These are phyloP conservation scores for Solanum chiquidenum DNA, from an alignment of 257 asterid species.

Conservation along the genomic window DNA sequence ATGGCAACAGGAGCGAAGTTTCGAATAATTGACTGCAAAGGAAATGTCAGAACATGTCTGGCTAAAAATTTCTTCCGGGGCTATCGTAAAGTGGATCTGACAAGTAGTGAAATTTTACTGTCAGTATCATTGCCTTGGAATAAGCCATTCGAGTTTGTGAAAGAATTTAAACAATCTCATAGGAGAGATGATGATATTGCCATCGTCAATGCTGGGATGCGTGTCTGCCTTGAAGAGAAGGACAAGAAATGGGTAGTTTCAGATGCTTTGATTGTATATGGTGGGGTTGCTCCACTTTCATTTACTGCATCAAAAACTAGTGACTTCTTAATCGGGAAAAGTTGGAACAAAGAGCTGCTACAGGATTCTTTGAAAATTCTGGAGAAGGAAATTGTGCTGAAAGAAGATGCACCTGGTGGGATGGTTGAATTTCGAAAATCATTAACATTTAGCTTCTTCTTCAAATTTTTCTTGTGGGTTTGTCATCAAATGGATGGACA, in stretches of 20 bases:
- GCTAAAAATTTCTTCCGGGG: constrained; percentile 74
- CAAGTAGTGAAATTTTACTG: constrained; percentile 58
- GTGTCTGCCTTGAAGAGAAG: constrained; percentile 50
- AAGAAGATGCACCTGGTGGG: constrained; percentile 92
- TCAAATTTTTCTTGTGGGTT: constrained; percentile 88
- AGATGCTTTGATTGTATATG: constrained; percentile 69
- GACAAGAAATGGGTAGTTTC: constrained; percentile 58
- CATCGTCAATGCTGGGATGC: constrained; percentile 92
- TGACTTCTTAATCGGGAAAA: constrained; percentile 54
- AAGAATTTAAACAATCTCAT: constrained; percentile 92
- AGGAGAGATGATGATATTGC: constrained; percentile 97
- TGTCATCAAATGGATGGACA: constrained; percentile 65
- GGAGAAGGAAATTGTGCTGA: constrained; percentile 64
- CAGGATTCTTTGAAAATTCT: constrained; percentile 49
- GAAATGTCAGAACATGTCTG: constrained; percentile 45
- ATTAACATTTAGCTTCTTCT: constrained; percentile 75
- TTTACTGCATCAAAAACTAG: constrained; percentile 43
- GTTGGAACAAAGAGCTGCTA: constrained; percentile 60
- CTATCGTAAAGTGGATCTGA: constrained; percentile 80
- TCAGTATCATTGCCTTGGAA: constrained; percentile 89
- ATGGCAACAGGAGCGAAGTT: constrained; percentile 79
- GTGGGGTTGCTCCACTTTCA: constrained; percentile 91
- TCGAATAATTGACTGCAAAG: constrained; percentile 48
- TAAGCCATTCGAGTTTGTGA: constrained; percentile 52
- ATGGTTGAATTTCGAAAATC: constrained; percentile 92